These are phyloP conservation scores for Pichia sp. DNA, from an alignment of 1,139 yeast genomes.

Conservation along the genomic window DNA sequence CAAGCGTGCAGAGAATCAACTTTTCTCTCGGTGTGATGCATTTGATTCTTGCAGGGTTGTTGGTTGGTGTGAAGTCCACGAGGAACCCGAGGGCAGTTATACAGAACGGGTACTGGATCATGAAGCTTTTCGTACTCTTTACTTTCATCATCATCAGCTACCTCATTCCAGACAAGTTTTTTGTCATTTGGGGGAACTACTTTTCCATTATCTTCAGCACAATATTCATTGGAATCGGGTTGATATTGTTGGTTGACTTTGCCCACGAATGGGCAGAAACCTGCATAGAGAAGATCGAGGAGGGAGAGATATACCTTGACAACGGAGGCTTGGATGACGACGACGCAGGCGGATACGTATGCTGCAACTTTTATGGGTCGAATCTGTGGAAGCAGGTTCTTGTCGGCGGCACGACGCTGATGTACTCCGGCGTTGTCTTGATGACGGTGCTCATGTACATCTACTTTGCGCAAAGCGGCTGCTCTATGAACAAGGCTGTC, in stretches of 20 bases:
- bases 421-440: slow-evolving; percentile 72
- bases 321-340: slow-evolving; percentile 21
- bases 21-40: slow-evolving; percentile 84
- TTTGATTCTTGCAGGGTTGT: slow-evolving; percentile 58
- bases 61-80: slow-evolving; percentile 74
- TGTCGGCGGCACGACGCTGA: slow-evolving; percentile 78
- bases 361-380: slow-evolving; percentile 24
- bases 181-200: slow-evolving; percentile 86
- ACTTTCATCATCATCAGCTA: slow-evolving; percentile 59
- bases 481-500: slow-evolving; percentile 88
- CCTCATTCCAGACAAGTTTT: slow-evolving; percentile 81
- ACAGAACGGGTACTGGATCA: slow-evolving; percentile 90
- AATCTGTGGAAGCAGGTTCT: slow-evolving; percentile 76
- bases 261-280: slow-evolving; percentile 99
- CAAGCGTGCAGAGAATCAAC: slow-evolving; percentile 86
- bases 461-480: slow-evolving; percentile 79
- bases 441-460: slow-evolving; percentile 78
- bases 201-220: slow-evolving; percentile 82
- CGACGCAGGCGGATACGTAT: slow-evolving; percentile 39
- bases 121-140: slow-evolving; percentile 63
- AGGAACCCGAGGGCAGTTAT: slow-evolving; percentile 74
- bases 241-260: slow-evolving; percentile 87
- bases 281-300: slow-evolving; percentile 88
- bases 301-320: slow-evolving; percentile 53
- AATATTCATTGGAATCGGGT: slow-evolving; percentile 80